Conservation (phyloP, 768 basidiomycete species). For the Lactarius deliciosus region DNA sequence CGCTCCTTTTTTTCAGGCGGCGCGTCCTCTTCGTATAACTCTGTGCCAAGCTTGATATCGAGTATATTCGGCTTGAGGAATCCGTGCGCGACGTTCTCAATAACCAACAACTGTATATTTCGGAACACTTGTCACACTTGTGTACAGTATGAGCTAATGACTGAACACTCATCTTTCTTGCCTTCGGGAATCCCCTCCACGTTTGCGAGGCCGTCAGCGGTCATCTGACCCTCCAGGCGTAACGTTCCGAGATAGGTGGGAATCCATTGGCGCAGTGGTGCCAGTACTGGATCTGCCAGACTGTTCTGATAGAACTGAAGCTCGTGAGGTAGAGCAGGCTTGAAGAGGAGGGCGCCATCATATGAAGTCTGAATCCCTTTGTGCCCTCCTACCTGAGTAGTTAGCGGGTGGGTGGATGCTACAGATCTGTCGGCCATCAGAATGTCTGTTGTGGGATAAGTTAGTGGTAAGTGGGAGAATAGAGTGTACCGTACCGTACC, state of each 20-base stretch:
- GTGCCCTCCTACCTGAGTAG: slow-evolving; percentile 80
- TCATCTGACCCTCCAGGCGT: slow-evolving; percentile 57
- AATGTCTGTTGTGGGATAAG: neutral
- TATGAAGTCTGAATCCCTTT: slow-evolving; percentile 66
- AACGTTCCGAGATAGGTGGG: slow-evolving; percentile 82
- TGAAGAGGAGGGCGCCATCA: slow-evolving; percentile 79
- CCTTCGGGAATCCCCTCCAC: slow-evolving; percentile 32
- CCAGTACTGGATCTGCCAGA: slow-evolving; percentile 42
- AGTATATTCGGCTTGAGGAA: slow-evolving; percentile 84
- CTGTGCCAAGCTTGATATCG: slow-evolving; percentile 91
- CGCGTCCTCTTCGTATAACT: slow-evolving; percentile 69
- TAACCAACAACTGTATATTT: slow-evolving; percentile 63
- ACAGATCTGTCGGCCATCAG: slow-evolving; percentile 10
- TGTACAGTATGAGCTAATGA: neutral
- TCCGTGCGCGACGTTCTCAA: slow-evolving; percentile 76
- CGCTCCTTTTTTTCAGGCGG: slow-evolving; percentile 74
- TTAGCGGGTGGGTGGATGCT: slow-evolving; percentile 33
- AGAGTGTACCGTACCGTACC: neutral
- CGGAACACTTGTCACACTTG: slow-evolving; percentile 15
- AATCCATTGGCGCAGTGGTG: slow-evolving; percentile 54
- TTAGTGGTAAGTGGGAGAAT: neutral
- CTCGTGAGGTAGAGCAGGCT: slow-evolving; percentile 66
- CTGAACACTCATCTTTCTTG: slow-evolving; percentile 49
- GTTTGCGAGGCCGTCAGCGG: slow-evolving; percentile 22
- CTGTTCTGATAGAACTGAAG: slow-evolving; percentile 68